These are phyloP conservation scores for Lactarius hengduanensis DNA, from an alignment of 768 basidiomycete species.

Conservation along the genomic window DNA sequence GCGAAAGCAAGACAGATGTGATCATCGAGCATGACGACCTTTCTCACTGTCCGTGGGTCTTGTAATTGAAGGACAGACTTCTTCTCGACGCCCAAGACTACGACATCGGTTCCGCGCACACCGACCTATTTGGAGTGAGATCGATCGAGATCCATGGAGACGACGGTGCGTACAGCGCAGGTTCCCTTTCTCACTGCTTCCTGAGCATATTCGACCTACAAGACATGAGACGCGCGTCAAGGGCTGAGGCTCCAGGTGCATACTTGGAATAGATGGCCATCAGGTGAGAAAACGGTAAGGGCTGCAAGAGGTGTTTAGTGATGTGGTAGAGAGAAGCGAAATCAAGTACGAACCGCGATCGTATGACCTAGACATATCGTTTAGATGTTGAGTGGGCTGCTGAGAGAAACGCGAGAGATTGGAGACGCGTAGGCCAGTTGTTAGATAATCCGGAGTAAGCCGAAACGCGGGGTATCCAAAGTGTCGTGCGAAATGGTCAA, in stretches of 20 bases:
- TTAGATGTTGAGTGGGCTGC: conserved; percentile 6
- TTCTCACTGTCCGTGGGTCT: conserved; percentile 95
- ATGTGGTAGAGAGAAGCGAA: not conserved
- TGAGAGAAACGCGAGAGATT: not conserved
- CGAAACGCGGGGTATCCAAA: conserved; percentile 5
- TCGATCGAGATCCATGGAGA: not conserved
- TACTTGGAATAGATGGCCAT: conserved; percentile 98
- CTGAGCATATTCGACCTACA: conserved; percentile 96
- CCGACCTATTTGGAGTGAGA: conserved; percentile 64
- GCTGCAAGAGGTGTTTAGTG: conserved; percentile 47
- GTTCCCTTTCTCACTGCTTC: conserved; percentile 98
- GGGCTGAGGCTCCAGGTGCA: not conserved
- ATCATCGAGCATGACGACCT: conserved; percentile 98
- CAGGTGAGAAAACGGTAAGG: conserved; percentile 96
- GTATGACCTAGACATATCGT: conserved; percentile 86
- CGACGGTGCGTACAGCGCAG: conserved; percentile 69
- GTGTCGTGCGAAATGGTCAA: no score
- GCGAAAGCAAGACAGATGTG: conserved; percentile 97
- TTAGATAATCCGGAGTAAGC: conserved; percentile 27
- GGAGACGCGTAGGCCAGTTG: conserved; percentile 26
- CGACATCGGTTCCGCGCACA: conserved; percentile 90
- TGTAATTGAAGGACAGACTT: conserved; percentile 96
- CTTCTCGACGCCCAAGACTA: conserved; percentile 98
- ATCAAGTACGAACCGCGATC: conserved; percentile 77
- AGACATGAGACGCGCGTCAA: conserved; percentile 30